Conservation (phyloP, 345 rosid genomes). For the Anacardium occidentale region DNA sequence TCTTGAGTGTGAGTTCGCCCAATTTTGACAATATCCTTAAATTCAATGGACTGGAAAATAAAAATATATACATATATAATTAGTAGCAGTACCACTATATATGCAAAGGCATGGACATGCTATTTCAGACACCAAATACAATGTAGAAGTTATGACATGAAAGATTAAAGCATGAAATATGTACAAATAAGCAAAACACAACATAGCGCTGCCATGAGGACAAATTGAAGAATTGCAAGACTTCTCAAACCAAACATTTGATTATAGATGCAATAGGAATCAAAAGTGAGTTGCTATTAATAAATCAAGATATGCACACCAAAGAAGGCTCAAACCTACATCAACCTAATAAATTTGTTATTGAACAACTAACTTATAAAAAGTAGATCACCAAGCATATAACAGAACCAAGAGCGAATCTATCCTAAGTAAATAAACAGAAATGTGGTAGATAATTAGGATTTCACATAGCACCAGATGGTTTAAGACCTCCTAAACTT, state of each 20-base stretch:
- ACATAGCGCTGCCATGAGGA: background rate
- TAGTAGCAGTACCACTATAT: background rate
- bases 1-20: slow-evolving; percentile 98
- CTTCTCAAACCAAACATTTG: slow-evolving; percentile 5
- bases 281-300: background rate
- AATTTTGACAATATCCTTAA: slow-evolving; percentile 87
- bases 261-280: background rate
- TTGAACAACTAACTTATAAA: background rate
- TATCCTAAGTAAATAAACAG: background rate
- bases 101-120: background rate
- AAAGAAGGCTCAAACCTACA: background rate
- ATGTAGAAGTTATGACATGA: background rate
- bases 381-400: background rate
- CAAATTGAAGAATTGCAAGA: background rate
- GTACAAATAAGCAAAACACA: slow-evolving; percentile 3
- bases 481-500: background rate
- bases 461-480: background rate
- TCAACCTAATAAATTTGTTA: background rate
- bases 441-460: too few species aligned
- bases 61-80: background rate
- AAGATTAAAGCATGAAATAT: background rate
- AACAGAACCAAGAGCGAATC: background rate
- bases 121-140: slow-evolving; percentile 7
- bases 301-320: background rate
- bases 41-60: slow-evolving; percentile 62